Percentiles rank a stretch among this genome's conserved stretches.
Evolutionary conservation across 1,284 basidiomycete genomes (phyloP).

Genomic region (Fomitopsis pinicola): DNA sequence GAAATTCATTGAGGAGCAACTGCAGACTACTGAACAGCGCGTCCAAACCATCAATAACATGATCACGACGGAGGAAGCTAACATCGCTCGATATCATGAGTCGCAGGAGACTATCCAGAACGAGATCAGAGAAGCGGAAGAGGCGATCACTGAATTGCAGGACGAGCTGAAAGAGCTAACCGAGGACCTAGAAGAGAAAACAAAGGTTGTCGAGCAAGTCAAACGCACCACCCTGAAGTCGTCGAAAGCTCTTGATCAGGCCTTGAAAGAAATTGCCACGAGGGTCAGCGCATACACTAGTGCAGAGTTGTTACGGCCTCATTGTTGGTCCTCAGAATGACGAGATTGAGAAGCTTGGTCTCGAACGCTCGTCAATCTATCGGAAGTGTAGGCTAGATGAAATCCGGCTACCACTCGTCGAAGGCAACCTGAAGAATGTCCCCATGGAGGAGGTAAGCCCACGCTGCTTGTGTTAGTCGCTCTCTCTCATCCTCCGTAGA

Average conservation of each 20-base stretch:
- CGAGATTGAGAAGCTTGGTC: constrained; percentile 85
- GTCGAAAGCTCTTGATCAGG: constrained; percentile 76
- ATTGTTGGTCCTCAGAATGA: constrained; percentile 65
- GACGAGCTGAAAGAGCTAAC: constrained; percentile 61
- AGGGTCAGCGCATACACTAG: constrained; percentile 44
- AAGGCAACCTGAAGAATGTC: constrained; percentile 81
- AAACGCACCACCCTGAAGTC: constrained; percentile 73
- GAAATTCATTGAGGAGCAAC: constrained; percentile 75
- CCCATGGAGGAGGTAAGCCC: constrained; percentile 86
- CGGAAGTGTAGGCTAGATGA: constrained; percentile 93
- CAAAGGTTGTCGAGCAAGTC: constrained; percentile 68
- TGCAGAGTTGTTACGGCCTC: neutral
- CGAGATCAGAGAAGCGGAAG: constrained; percentile 65
- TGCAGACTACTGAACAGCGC: constrained; percentile 62
- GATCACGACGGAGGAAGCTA: constrained; percentile 51
- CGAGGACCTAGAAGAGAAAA: constrained; percentile 64
- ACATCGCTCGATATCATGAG: constrained; percentile 53
- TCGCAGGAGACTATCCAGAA: constrained; percentile 55
- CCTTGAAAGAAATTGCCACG: constrained; percentile 84
- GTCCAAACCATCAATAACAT: constrained; percentile 53
- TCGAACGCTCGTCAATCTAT: constrained; percentile 86
- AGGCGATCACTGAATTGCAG: constrained; percentile 54
- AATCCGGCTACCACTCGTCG: constrained; percentile 75
- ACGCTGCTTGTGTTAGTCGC: neutral
- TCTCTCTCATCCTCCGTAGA: constrained; percentile 36